Evolutionary conservation across 148 eudicot species (phyloP).

Genomic region (Rhododendron henanense): DNA sequence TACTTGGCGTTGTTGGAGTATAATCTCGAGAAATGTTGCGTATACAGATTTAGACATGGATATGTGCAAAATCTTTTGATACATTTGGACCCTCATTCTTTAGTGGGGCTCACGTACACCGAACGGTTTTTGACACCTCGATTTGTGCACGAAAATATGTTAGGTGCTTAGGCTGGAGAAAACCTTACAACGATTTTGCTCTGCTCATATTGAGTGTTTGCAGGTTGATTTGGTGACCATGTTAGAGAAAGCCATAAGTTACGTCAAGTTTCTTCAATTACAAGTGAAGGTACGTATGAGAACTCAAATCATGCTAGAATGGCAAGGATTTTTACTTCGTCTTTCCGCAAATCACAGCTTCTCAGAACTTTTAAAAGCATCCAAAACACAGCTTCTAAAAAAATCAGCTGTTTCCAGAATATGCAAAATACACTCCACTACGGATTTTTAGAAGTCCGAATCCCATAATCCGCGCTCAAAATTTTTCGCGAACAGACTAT

Average conservation of each 20-base stretch:
- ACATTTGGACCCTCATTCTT: background rate
- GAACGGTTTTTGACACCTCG: background rate
- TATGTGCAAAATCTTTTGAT: background rate
- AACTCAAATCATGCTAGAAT: background rate
- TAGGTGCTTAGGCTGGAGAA: background rate
- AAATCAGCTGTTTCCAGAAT: too few species aligned
- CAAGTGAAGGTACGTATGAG: slow-evolving; percentile 73
- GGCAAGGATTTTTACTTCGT: background rate
- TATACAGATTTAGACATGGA: background rate
- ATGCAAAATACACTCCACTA: background rate
- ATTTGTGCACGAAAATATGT: background rate
- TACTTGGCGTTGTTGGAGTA: background rate
- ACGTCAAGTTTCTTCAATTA: slow-evolving; percentile 90
- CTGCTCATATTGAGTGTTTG: background rate
- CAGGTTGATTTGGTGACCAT: slow-evolving; percentile 99
- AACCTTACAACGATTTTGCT: background rate
- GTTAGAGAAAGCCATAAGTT: slow-evolving; percentile 92
- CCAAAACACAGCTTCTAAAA: background rate
- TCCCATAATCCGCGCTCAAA: background rate
- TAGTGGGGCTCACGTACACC: background rate
- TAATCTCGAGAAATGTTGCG: background rate
- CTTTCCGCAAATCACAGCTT: background rate
- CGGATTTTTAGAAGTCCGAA: background rate
- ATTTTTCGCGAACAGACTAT: background rate
- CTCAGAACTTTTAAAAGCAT: background rate